Evolutionary conservation across 2,329 filamentous ascomycete species (phyloP), one percentile per base, ranked within the genome.

Genomic region (Talaromyces sp.): DNA sequence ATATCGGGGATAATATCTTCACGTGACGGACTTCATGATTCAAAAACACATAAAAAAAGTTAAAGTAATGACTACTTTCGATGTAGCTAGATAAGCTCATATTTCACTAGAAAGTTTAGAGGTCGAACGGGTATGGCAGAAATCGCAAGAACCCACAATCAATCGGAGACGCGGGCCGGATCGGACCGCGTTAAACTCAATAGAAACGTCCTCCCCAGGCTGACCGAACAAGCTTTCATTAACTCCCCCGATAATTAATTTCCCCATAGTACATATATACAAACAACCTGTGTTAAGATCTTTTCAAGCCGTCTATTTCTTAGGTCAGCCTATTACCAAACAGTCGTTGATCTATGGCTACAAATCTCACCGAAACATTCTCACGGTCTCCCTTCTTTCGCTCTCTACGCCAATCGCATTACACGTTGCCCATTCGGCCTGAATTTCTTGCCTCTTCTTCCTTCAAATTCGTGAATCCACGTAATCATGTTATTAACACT

Each of bases 381-480:
- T 41, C 48, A 22, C 37, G 35, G 19, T 63, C 61, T n/a, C 60
- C 48, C 60, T 68, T 68, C 54, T 50, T 66, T 31, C 56, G 22
- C 19, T 67, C 66, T n/a, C 63, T 68, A n/a, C 52, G 57, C 3
- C 61, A 68, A 57, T 68, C 67, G 10, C 43, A 37, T 4, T 66
- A 24, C 24, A 43, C 57, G 2, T 5, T 47, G 14, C 61, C 66
- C 22, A 58, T 67, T n/a, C 27, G 41, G 41, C 52, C 60, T 19
- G 64, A 65, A 61, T 67, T 66, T 41, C 60, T 66, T 31, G 61
- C 47, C 14, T 70, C 65, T 19, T 45, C 60, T 16, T 62, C 67
- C n/a, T 64, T 66, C 24, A 58, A 45, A 19, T 48, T 63, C 14
- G 56, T 65, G 57, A 70, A 70, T 56, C 68, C 68, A 56, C 66